Base-by-base conservation (phyloP, 495 filamentous ascomycete genomes). In the Chaetomium tenue region DNA sequence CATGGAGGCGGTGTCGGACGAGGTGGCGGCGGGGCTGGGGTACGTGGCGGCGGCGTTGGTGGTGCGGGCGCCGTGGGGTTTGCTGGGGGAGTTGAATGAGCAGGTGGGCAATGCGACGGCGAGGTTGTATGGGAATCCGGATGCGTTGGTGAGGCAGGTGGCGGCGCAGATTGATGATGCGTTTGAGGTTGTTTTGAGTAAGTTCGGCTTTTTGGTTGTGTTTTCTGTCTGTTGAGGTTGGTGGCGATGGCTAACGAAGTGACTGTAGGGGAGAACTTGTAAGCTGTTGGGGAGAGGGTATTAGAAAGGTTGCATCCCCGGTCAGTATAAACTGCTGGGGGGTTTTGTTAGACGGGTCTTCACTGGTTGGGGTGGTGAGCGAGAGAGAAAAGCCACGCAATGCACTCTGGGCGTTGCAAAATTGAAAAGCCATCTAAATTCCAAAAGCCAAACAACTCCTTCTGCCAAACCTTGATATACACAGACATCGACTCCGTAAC, bases 401-500 rank as follows among this genome's bases (percentile, higher is more conserved):
- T 18, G 9, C 39, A 40, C 13, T 40, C 18, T 16, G 13, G 15
- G 16, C 11, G 3, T 11, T 44, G 33, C 33, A 37, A 37, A 37
- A 37, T 8, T 37, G 33, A 15, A 18, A 44, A 44, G 15, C 40
- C 40, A 18, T 18, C 16, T 37, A 37, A 18, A 44, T 50, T 55
- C 4, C 26, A 28, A 55, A 53, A 53, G 50, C 50, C 52, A 33
- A 55, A 55, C 52, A 55, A 55, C 52, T 55, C 52, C 52, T 26
- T 28, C 52, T 26, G 25, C 52, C 52, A 37, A 28, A 28, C 52
- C 52, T 16, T 55, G 52, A 55, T 55, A 55, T 55, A 55, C 30
- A 55, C 52, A 55, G 18, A 20, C 26, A 15, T 33, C 52, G 33
- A 37, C 52, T 55, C 52, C 52, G 28, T 55, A 55, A 7, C 52